Conservation (phyloP, 495 filamentous ascomycete genomes). For the Haplographium delicatum region DNA sequence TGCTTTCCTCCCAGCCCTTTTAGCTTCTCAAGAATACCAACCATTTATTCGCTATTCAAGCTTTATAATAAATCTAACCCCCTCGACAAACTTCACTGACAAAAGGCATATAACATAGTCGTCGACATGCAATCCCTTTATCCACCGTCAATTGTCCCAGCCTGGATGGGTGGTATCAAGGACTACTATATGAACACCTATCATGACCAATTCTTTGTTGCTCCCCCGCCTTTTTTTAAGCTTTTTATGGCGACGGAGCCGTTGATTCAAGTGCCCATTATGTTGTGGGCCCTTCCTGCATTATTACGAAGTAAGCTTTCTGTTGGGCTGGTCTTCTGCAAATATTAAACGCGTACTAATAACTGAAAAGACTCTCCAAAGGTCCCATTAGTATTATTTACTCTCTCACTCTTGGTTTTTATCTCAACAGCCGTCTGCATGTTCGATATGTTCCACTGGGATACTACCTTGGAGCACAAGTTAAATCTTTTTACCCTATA, state of each 20-base stretch:
- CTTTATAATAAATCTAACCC: too few species aligned
- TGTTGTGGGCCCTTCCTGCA: conserved; percentile 56
- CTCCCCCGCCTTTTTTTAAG: conserved; percentile 67
- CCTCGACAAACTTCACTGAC: too few species aligned
- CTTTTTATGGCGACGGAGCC: conserved; percentile 65
- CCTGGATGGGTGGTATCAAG: conserved; percentile 46
- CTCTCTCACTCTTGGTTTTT: conserved; percentile 63
- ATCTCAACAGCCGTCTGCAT: conserved; percentile 71
- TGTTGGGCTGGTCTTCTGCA: not conserved
- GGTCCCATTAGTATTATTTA: conserved; percentile 59
- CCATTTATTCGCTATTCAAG: too few species aligned
- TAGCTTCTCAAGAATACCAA: too few species aligned
- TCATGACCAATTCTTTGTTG: conserved; percentile 71
- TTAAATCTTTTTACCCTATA: conserved; percentile 18
- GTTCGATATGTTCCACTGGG: conserved; percentile 36
- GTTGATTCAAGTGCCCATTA: conserved; percentile 62
- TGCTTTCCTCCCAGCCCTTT: not conserved
- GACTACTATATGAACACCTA: conserved; percentile 61
- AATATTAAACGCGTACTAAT: not conserved
- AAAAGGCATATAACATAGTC: conserved; percentile 37
- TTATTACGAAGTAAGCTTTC: conserved; percentile 42
- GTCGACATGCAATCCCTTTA: conserved; percentile 64
- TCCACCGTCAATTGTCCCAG: conserved; percentile 47
- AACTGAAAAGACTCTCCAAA: conserved; percentile 47
- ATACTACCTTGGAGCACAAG: conserved; percentile 11